Evolutionary conservation across 139 green algal species (phyloP).

Genomic region (Edaphochlamys debaryana): DNA sequence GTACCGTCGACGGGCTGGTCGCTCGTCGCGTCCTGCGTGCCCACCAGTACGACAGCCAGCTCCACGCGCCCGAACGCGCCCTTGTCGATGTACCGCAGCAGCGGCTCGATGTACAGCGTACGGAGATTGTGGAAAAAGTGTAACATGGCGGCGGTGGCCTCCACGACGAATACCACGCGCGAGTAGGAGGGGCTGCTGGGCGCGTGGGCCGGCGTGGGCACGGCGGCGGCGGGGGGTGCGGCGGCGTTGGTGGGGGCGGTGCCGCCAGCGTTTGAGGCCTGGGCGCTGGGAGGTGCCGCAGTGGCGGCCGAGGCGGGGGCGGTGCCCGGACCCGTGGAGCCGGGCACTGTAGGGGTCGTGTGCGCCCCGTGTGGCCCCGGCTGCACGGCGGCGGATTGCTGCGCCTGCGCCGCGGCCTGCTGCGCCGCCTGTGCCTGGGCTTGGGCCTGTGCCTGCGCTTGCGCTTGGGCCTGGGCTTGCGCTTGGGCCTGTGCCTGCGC

Average conservation of each 20-base stretch:
- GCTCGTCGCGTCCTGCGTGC: neutral
- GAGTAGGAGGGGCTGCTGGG: neutral
- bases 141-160: conserved; percentile 27
- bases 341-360: neutral
- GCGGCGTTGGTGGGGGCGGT: neutral
- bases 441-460: neutral
- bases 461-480: neutral
- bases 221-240: too few species aligned
- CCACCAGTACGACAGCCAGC: conserved; percentile 23
- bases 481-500: neutral
- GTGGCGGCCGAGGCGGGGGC: too few species aligned
- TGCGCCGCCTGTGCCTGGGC: neutral
- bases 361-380: neutral
- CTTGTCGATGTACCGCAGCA: conserved; percentile 36
- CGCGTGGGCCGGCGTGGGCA: neutral
- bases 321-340: neutral
- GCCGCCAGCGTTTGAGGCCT: too few species aligned
- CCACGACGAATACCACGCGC: conserved; percentile 34
- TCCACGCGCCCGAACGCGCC: conserved; percentile 13
- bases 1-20: conserved; percentile 34
- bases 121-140: conserved; percentile 29
- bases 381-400: neutral
- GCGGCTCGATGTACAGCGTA: conserved; percentile 30
- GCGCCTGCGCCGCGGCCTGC: neutral
- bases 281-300: too few species aligned